Percentiles rank a stretch among this genome's conserved stretches.
Evolutionary conservation across 495 filamentous ascomycete species (phyloP).

Genomic region (Xylaria telfairii): DNA sequence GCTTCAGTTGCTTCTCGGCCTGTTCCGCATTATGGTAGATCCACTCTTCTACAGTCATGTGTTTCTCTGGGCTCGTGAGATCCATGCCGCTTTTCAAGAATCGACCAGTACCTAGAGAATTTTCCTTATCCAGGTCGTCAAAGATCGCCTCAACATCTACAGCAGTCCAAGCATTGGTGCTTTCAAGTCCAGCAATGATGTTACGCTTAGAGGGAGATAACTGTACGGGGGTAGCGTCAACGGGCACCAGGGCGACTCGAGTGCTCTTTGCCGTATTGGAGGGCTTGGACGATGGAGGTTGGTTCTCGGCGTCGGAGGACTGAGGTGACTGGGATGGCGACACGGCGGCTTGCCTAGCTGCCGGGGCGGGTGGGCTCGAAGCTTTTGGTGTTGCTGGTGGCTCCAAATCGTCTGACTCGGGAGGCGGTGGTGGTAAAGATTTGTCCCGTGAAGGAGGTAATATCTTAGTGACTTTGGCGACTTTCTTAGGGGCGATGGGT

Average conservation of each 20-base stretch:
- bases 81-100: conserved; percentile 55
- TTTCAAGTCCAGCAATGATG: conserved; percentile 62
- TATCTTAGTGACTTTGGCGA: conserved; percentile 19
- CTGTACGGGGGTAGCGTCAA: conserved; percentile 62
- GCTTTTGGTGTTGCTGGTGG: conserved; percentile 46
- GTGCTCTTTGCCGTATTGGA: conserved; percentile 43
- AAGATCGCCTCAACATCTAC: conserved; percentile 74
- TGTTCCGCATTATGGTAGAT: conserved; percentile 77
- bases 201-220: conserved; percentile 70
- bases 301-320: conserved; percentile 82
- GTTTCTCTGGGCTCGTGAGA: conserved; percentile 80
- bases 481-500: conserved; percentile 16
- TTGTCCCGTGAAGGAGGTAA: conserved; percentile 35
- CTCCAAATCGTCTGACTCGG: conserved; percentile 33
- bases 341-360: conserved; percentile 45
- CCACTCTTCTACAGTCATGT: conserved; percentile 94
- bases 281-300: conserved; percentile 68
- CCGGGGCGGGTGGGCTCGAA: conserved; percentile 35
- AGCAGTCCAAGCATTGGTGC: conserved; percentile 70
- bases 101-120: conserved; percentile 41
- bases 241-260: conserved; percentile 52
- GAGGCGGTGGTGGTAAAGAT: conserved; percentile 37
- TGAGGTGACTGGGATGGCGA: conserved; percentile 71
- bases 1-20: conserved; percentile 77
- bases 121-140: conserved; percentile 63